Evolutionary conservation across 352 stramenopile species (phyloP).

Genomic region (Globisporangium ultimum): DNA sequence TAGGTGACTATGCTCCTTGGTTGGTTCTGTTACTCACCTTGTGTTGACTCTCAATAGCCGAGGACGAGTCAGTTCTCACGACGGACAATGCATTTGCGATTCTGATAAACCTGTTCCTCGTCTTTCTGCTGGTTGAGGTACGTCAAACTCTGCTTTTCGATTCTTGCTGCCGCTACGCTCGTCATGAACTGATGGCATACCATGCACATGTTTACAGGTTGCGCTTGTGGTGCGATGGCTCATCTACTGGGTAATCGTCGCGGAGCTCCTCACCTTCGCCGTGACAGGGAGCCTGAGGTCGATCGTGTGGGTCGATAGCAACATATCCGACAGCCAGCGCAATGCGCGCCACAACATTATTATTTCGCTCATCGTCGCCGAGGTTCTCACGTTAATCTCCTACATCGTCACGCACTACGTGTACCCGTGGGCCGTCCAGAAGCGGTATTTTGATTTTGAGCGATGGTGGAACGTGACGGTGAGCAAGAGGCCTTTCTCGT

Average conservation of each 20-base stretch:
- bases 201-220: slow-evolving; percentile 16
- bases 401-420: slow-evolving; percentile 46
- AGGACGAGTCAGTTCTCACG: slow-evolving; percentile 7
- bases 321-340: slow-evolving; percentile 22
- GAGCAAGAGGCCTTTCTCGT: slow-evolving; percentile 11
- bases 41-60: background rate
- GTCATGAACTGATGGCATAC: too few relatives aligned
- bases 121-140: slow-evolving; percentile 21
- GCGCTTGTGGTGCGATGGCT: slow-evolving; percentile 49
- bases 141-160: background rate
- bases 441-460: slow-evolving; percentile 23
- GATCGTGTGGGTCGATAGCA: slow-evolving; percentile 24
- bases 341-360: slow-evolving; percentile 23
- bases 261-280: slow-evolving; percentile 23
- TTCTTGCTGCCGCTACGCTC: slow-evolving; percentile 22
- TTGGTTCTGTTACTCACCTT: background rate
- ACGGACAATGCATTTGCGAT: slow-evolving; percentile 13
- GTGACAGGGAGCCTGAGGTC: slow-evolving; percentile 19
- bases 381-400: slow-evolving; percentile 37
- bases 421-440: slow-evolving; percentile 48
- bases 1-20: background rate
- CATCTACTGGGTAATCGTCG: slow-evolving; percentile 50
- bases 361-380: slow-evolving; percentile 28
- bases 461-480: slow-evolving; percentile 40
- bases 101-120: slow-evolving; percentile 14